Evolutionary conservation across 257 asterid genomes (phyloP).

Genomic region (Fraxinus anomala): DNA sequence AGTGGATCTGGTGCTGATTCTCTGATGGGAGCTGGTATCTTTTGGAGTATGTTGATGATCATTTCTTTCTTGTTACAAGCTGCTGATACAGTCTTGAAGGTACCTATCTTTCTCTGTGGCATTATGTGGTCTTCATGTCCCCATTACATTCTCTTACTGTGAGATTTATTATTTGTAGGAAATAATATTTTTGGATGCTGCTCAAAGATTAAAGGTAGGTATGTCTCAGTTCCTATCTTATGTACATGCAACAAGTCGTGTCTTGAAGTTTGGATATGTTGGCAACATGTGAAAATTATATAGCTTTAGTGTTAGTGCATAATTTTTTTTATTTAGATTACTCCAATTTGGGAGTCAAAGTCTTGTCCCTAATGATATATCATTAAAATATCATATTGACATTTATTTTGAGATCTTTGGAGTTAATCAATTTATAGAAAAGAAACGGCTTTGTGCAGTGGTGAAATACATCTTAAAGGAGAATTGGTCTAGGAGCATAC

Average conservation of each 20-base stretch:
- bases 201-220: slow-evolving; percentile 76
- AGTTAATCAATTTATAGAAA: too few relatives aligned
- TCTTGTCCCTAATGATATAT: neutral
- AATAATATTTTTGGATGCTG: slow-evolving; percentile 78
- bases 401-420: too few relatives aligned
- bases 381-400: neutral
- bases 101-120: slow-evolving; percentile 36
- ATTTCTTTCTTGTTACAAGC: slow-evolving; percentile 93
- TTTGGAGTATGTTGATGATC: slow-evolving; percentile 94
- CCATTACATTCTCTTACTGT: slow-evolving; percentile 33
- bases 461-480: neutral
- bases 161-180: slow-evolving; percentile 58
- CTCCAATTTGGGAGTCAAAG: neutral
- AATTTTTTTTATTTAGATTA: neutral
- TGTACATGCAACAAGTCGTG: neutral
- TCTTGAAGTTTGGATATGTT: neutral
- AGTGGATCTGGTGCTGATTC: slow-evolving; percentile 98
- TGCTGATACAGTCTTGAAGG: slow-evolving; percentile 94
- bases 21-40: slow-evolving; percentile 76
- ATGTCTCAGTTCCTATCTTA: slow-evolving; percentile 23
- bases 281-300: neutral
- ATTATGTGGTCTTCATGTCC: slow-evolving; percentile 26
- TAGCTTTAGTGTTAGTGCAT: neutral
- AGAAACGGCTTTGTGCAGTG: neutral
- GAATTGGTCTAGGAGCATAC: neutral